Conservation (phyloP, 2,329 filamentous ascomycete species). For the Ophiocordyceps sinensis region DNA sequence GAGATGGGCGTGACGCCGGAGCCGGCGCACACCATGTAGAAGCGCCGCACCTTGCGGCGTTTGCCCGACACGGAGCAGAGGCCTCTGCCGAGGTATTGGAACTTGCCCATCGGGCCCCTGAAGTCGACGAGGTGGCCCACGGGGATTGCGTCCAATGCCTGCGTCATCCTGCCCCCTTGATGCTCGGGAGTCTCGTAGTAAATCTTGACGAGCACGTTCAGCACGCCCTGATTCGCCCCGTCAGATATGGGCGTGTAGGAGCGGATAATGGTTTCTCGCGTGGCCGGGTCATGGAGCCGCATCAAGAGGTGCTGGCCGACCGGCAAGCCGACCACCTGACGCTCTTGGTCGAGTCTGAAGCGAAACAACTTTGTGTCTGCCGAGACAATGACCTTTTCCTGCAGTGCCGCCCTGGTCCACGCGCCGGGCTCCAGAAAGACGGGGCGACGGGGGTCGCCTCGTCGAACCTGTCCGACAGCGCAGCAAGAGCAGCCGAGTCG, state of each 20-base stretch:
- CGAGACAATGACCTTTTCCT: constrained; percentile 55
- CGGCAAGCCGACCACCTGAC: constrained; percentile 61
- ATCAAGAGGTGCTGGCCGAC: constrained; percentile 82
- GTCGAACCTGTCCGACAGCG: constrained; percentile 31
- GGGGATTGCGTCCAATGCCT: constrained; percentile 58
- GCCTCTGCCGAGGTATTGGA: constrained; percentile 61
- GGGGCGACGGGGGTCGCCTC: constrained; percentile 27
- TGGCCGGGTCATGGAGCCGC: constrained; percentile 57
- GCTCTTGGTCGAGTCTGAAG: constrained; percentile 59
- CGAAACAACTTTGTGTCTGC: constrained; percentile 70
- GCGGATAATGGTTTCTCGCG: constrained; percentile 60
- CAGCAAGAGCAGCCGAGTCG: constrained; percentile 38
- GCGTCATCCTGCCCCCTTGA: constrained; percentile 68
- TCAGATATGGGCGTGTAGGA: constrained; percentile 77
- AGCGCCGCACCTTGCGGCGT: constrained; percentile 43
- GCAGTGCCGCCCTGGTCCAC: constrained; percentile 62
- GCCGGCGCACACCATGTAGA: constrained; percentile 79
- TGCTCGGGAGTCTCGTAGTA: constrained; percentile 48
- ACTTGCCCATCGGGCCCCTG: constrained; percentile 79
- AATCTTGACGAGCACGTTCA: constrained; percentile 72
- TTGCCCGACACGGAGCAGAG: constrained; percentile 44
- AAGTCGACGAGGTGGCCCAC: constrained; percentile 64
- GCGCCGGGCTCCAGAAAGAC: constrained; percentile 56
- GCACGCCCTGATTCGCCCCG: constrained; percentile 38
- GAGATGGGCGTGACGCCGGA: constrained; percentile 89